Conservation (phyloP, 2,329 filamentous ascomycete species). For the Cytospora paraplurivora region DNA sequence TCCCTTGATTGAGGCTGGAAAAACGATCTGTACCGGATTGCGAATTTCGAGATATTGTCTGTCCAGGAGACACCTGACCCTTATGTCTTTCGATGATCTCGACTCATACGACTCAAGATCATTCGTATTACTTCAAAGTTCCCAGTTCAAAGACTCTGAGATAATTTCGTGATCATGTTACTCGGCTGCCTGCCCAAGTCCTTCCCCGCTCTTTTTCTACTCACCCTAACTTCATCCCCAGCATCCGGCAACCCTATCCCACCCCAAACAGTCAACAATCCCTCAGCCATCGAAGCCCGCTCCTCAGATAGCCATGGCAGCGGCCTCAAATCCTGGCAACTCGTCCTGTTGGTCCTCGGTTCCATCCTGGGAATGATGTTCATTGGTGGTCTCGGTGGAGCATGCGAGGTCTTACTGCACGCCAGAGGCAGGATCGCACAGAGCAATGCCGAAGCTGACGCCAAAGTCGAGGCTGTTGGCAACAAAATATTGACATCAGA, state of each 20-base stretch:
- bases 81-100: background rate
- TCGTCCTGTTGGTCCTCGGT: conserved; percentile 10
- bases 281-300: background rate
- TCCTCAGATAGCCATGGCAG: background rate
- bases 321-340: conserved; percentile 6
- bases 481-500: too few relatives aligned
- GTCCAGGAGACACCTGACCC: background rate
- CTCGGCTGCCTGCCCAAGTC: background rate
- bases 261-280: too few relatives aligned
- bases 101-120: background rate
- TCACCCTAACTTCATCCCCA: background rate
- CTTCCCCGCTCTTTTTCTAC: background rate
- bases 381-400: conserved; percentile 20
- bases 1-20: too few relatives aligned
- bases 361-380: conserved; percentile 14
- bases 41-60: background rate
- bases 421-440: conserved; percentile 16
- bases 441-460: conserved; percentile 18
- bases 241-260: conserved; percentile 5
- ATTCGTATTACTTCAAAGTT: background rate
- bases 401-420: conserved; percentile 18
- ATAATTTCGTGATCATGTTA: background rate
- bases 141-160: too few relatives aligned
- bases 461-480: conserved; percentile 3
- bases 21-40: background rate